Evolutionary conservation across 768 basidiomycete species (phyloP).

Genomic region (Phanerodontia chrysosporium): DNA sequence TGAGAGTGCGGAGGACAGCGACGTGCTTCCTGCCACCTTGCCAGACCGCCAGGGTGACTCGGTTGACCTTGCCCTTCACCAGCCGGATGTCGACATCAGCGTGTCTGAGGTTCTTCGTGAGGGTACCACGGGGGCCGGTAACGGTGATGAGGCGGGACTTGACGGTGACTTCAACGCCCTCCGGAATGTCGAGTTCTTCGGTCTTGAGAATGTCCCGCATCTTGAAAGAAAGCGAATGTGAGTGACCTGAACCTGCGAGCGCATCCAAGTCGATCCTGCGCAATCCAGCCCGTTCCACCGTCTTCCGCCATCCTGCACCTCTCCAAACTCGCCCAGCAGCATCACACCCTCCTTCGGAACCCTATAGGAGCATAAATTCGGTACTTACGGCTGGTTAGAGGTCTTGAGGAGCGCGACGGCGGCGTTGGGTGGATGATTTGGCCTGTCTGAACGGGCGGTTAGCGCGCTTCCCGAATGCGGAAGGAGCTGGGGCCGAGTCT

Average conservation of each 20-base stretch:
- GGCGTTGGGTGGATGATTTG: conserved; percentile 17
- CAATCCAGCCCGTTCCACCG: conserved; percentile 33
- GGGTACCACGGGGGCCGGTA: conserved; percentile 86
- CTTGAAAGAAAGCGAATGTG: conserved; percentile 33
- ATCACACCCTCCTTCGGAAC: background rate
- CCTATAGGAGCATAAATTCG: conserved; percentile 7
- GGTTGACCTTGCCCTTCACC: conserved; percentile 71
- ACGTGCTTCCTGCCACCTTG: conserved; percentile 98
- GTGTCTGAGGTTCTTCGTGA: conserved; percentile 90
- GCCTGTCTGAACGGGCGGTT: background rate
- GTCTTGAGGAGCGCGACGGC: conserved; percentile 29
- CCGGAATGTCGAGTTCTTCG: conserved; percentile 88
- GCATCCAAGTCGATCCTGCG: conserved; percentile 29
- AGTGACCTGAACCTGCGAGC: conserved; percentile 12
- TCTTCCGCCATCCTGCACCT: background rate
- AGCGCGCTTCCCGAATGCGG: conserved; percentile 17
- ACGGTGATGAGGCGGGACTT: conserved; percentile 92
- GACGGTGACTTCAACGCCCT: conserved; percentile 78
- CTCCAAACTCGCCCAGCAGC: conserved; percentile 7
- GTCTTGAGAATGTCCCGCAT: conserved; percentile 93
- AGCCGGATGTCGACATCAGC: conserved; percentile 91
- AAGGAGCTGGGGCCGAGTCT: conserved; percentile 20
- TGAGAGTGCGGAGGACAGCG: conserved; percentile 95
- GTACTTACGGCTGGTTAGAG: conserved; percentile 26
- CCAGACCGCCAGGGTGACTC: conserved; percentile 93